Base-by-base conservation (phyloP, 1,284 basidiomycete genomes). In the Ceratorhiza oryzae-sativae region DNA sequence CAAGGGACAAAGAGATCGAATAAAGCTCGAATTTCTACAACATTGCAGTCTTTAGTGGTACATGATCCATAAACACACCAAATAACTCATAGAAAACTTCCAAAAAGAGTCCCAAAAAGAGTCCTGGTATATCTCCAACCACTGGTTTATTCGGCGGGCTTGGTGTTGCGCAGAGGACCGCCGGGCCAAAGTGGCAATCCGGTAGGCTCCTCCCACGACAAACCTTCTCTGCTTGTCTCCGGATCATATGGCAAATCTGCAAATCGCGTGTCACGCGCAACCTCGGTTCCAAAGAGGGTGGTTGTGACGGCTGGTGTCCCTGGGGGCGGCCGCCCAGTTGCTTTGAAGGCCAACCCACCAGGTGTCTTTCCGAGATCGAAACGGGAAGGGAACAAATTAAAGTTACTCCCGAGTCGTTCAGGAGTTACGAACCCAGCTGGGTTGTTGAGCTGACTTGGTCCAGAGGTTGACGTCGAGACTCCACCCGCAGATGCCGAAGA, bases 181-280 rank as follows among this genome's bases (percentile, higher is more conserved):
- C 23, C 39, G 12, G 63, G 49, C 63, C 49, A 68, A 18, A 56
- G 20, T 9, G 63, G 39, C 23, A n/a, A n/a, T 1, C 30, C 34
- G 46, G 9, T 18, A 3, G 48, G 34, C 23, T 68, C 63, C 9
- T 68, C 63, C 63, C 63, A 68, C 25, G 63, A 68, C 49, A 25
- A n/a, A 27, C 63, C 51, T 6, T 49, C 51, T 25, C 46, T 34
- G 15, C 63, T 55, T 34, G 51, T 25, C 13, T 68, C 63, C 51
- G 41, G 51, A 49, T 68, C 63, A 42, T 68, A 68, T 46, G 63
- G 42, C n/a, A 68, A 23, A 49, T 68, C 63, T n/a, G 63, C 63
- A 45, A 68, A 68, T 36, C 63, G 32, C 12, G 32, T 56, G n/a
- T 68, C 63, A 36, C 63, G 63, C 9, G 63, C 49, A 10, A 68